Base-by-base conservation (phyloP, 495 filamentous ascomycete genomes). In the Parmelia sp. region DNA sequence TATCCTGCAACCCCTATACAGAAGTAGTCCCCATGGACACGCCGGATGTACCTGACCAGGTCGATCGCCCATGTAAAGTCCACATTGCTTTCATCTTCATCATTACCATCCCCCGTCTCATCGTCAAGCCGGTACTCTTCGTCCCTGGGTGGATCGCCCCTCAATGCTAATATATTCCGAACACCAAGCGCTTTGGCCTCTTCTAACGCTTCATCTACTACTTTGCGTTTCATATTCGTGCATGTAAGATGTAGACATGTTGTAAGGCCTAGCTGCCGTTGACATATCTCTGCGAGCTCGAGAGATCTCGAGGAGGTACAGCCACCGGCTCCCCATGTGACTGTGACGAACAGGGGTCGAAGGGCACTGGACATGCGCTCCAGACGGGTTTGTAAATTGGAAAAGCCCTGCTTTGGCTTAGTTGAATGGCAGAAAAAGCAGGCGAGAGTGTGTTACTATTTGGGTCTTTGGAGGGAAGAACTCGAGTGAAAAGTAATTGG, bases 391-490 rank as follows among this genome's bases (percentile, higher is more conserved):
- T 91, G 90, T 39, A 98, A 84, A 72, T 98, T 98, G 47, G 90
- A 87, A 69, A 91, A 93, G 68, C 94, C 88, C 84, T 90, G 76
- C 21, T 47, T 21, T 47, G n/a, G 39, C 53, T 45, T 60, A 25
- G 63, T 73, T 69, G 74, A 69, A 58, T 62, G 42, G 55, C 44
- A 60, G 60, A 25, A 55, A 45, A 31, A 63, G 12, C 37, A 21
- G 27, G 35, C 36, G 45, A 35, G 33, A 25, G 47, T 23, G 39
- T 58, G 65, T 65, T 61, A 88, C 92, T 88, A 93, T 95, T 63
- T 84, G 78, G 29, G 94, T 98, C 77, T 96, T 97, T 60, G 95
- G 95, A 61, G 94, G 94, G 76, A 98, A 97, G 84, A 98, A 98
- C 79, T 98, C 95, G 69, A 97, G 87, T 39, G 95, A 97, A 78